Conservation (phyloP, 2,329 filamentous ascomycete species). For the Penicillium sp. region DNA sequence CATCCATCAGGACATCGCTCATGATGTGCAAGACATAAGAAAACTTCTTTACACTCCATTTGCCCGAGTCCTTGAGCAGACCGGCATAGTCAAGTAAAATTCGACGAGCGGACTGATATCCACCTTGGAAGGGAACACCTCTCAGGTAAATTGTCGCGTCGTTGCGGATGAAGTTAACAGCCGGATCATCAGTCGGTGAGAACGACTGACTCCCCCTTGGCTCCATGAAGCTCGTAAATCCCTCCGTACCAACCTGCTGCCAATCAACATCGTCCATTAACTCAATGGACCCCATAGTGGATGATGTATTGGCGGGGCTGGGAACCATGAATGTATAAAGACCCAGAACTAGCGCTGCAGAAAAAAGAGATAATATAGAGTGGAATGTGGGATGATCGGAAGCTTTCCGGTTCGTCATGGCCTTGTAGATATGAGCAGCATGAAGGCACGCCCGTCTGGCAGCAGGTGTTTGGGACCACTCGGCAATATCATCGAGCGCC, state of each 20-base stretch:
- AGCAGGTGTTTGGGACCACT: constrained; percentile 56
- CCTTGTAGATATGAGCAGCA: constrained; percentile 57
- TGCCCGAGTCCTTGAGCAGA: constrained; percentile 57
- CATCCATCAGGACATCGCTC: constrained; percentile 53
- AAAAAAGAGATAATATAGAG: constrained; percentile 55
- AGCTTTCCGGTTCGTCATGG: constrained; percentile 56
- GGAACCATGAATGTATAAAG: constrained; percentile 57
- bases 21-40: constrained; percentile 59
- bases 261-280: constrained; percentile 57
- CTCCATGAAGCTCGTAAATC: constrained; percentile 48
- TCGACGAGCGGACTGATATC: constrained; percentile 56
- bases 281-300: constrained; percentile 42
- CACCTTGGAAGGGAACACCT: constrained; percentile 53
- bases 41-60: constrained; percentile 57
- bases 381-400: constrained; percentile 58
- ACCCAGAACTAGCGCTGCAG: constrained; percentile 56
- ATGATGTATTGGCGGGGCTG: constrained; percentile 26
- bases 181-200: constrained; percentile 36
- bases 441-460: constrained; percentile 57
- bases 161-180: constrained; percentile 51
- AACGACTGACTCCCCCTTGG: constrained; percentile 33
- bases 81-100: constrained; percentile 58
- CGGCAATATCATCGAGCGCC: constrained; percentile 55
- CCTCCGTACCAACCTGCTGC: constrained; percentile 51
- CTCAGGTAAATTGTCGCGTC: constrained; percentile 55